These are phyloP conservation scores for Monilinia fructigena DNA, from an alignment of 2,329 filamentous ascomycete genomes.

Conservation along the genomic window DNA sequence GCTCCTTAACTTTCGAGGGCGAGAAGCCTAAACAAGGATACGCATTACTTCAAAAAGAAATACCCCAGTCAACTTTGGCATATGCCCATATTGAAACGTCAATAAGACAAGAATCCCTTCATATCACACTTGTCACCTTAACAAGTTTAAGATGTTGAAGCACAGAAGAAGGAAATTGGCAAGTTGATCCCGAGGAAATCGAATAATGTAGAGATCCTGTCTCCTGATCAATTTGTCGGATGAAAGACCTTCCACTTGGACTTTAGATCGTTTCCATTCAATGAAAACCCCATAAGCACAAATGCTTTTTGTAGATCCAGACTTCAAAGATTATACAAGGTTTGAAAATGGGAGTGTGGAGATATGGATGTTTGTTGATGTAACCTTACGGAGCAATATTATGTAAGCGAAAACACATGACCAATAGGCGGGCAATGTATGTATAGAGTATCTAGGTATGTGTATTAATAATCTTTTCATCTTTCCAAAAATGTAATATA, in stretches of 20 bases:
- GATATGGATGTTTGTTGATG: neutral
- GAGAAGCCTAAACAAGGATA: neutral
- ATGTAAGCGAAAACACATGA: too few species aligned
- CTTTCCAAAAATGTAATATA: too few species aligned
- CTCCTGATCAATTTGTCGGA: neutral
- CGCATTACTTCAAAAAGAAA: neutral
- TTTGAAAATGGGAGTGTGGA: conserved; percentile 3
- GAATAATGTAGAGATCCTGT: neutral
- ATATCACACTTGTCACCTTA: conserved; percentile 5
- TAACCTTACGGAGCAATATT: too few species aligned
- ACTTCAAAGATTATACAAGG: neutral
- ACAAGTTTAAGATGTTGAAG: conserved; percentile 12
- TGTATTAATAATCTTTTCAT: too few species aligned
- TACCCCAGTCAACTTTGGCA: neutral
- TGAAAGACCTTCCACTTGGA: neutral
- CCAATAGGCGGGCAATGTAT: too few species aligned
- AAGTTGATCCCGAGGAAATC: neutral
- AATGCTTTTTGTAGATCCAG: neutral
- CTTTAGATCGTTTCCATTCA: neutral
- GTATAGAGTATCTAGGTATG: too few species aligned
- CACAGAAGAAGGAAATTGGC: conserved; percentile 8
- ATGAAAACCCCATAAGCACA: neutral
- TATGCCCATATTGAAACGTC: conserved; percentile 9
- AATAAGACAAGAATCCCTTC: conserved; percentile 19
- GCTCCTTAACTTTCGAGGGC: neutral